Evolutionary conservation across 352 stramenopile species (phyloP).

Genomic region (Globisporangium megalacanthum): DNA sequence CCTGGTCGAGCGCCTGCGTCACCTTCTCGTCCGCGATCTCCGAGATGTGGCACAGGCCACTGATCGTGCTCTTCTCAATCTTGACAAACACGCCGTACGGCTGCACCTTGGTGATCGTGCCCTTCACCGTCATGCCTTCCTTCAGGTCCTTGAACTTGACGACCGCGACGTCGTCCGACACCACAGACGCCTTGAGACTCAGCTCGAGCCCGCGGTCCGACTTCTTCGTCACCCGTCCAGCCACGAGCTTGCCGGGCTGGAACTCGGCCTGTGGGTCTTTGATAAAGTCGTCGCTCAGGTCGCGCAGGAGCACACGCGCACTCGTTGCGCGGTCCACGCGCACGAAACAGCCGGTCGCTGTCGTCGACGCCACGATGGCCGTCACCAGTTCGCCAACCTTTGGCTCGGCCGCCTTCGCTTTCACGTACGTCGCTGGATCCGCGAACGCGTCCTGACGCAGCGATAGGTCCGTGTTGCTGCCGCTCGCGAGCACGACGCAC

Average conservation of each 20-base stretch:
- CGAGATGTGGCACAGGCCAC: slow-evolving; percentile 94
- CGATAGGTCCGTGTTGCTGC: slow-evolving; percentile 66
- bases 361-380: slow-evolving; percentile 90
- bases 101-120: slow-evolving; percentile 94
- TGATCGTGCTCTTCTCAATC: slow-evolving; percentile 94
- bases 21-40: slow-evolving; percentile 95
- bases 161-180: slow-evolving; percentile 84
- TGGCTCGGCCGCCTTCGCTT: slow-evolving; percentile 24
- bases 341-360: slow-evolving; percentile 92
- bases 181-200: slow-evolving; percentile 91
- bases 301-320: slow-evolving; percentile 91
- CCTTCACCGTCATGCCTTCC: slow-evolving; percentile 90
- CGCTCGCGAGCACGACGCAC: slow-evolving; percentile 64
- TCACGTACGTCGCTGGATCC: slow-evolving; percentile 49
- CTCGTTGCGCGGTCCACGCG: slow-evolving; percentile 84
- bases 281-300: slow-evolving; percentile 95
- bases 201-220: slow-evolving; percentile 85
- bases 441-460: slow-evolving; percentile 57
- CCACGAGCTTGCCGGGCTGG: slow-evolving; percentile 90
- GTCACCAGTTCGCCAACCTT: slow-evolving; percentile 85
- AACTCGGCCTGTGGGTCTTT: slow-evolving; percentile 89
- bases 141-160: slow-evolving; percentile 89
- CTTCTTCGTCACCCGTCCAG: slow-evolving; percentile 91
- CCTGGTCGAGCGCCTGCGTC: slow-evolving; percentile 86
- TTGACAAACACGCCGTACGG: slow-evolving; percentile 95